Base-by-base conservation (phyloP, 192 early-diverging fungal species). In the Coemansia sp. region DNA sequence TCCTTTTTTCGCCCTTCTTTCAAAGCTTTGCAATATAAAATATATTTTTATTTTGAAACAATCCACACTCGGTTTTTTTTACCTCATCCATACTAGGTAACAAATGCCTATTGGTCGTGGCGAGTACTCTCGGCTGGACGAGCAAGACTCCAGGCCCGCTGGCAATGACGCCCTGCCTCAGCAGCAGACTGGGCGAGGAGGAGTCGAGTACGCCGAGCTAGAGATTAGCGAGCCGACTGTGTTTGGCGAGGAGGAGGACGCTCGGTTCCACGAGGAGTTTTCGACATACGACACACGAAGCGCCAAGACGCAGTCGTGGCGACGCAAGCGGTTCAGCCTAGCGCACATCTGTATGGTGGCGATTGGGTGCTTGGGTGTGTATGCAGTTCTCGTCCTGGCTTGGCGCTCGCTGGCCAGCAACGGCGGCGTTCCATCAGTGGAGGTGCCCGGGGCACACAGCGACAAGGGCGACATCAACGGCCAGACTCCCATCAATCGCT, bases 181-280 rank as follows among this genome's bases (percentile, higher is more conserved):
- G 21, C 46, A 13, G 35, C 45, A 48, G 28, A 20, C 39, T 9
- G 35, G 43, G 23, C 74, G 40, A 7, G 68, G 40, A 7, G 68
- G 62, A 16, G 62, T 60, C 1, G 78, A 67, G 24, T 71, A 72
- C 50, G 64, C 66, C 7, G 78, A 75, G 78, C 66, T 75, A 7
- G 73, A 67, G 33, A 26, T 66, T 14, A 64, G 59, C 33, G 76
- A 73, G 63, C 63, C 56, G 23, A 36, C 43, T 10, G 58, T 20
- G 14, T 74, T 80, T 74, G 72, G 69, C 36, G 71, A 74, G 9
- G 74, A 71, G 20, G 74, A 77, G 33, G 77, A 80, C 38, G 77
- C 36, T 42, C 77, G 45, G 40, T 80, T 67, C 59, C 63, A 80
- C 39, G 68, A 74, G 18, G 65, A 80, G 72, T 80, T 80, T 59